phyloP scores from a whole-genome alignment of 257 asterid genomes.

The Verbena officinalis region DNA sequence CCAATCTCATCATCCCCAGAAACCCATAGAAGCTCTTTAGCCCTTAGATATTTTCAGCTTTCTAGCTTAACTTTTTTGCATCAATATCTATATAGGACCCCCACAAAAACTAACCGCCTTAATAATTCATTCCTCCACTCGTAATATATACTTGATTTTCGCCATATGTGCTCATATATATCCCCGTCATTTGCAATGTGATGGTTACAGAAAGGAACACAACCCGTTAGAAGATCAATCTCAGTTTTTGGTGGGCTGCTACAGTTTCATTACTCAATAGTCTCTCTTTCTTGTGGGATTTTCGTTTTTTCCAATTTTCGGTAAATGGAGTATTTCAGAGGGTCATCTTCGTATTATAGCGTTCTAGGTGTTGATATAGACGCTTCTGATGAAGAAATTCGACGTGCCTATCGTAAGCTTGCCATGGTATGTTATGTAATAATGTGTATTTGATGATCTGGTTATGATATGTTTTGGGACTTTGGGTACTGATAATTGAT shows the following conservation, averaged over 20 bases:
- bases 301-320: background rate
- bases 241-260: conserved; percentile 1
- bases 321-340: conserved; percentile 38
- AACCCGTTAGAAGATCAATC: background rate
- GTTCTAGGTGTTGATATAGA: conserved; percentile 57
- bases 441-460: background rate
- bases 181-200: background rate
- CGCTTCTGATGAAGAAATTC: conserved; percentile 70
- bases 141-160: conserved; percentile 1
- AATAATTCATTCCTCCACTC: conserved; percentile 3
- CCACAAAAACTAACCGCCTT: conserved; percentile 29
- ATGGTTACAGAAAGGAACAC: background rate
- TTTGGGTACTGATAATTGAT: background rate
- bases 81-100: conserved; percentile 5
- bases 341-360: conserved; percentile 45
- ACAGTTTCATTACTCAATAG: background rate
- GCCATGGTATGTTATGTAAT: conserved; percentile 85
- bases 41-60: conserved; percentile 13
- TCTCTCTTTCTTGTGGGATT: background rate
- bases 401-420: conserved; percentile 75
- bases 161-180: too few species aligned
- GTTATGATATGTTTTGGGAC: background rate
- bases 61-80: background rate
- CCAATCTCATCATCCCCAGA: conserved; percentile 14
- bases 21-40: conserved; percentile 3